Conservation (phyloP, 129 eudicot species). For the Centaurea solstitialis region DNA sequence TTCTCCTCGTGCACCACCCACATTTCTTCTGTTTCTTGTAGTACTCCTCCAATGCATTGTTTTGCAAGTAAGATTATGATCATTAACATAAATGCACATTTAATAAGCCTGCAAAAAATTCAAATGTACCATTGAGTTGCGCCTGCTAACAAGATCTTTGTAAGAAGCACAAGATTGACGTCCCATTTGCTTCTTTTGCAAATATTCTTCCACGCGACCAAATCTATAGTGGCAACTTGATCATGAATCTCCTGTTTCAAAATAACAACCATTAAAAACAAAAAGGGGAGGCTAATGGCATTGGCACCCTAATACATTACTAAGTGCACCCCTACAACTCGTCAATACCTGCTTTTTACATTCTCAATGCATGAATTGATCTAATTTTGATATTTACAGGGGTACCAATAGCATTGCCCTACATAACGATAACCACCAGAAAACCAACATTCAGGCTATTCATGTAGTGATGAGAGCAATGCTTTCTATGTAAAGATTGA, state of each 20-base stretch:
- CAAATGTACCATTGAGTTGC: conserved; percentile 44
- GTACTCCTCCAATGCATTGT: conserved; percentile 77
- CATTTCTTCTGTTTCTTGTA: conserved; percentile 84
- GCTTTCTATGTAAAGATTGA: not conserved
- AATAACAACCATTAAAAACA: conserved; percentile 4
- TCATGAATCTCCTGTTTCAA: conserved; percentile 84
- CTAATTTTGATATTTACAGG: too few species aligned
- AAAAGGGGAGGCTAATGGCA: not conserved
- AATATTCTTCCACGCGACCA: conserved; percentile 59
- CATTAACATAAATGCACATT: conserved; percentile 11
- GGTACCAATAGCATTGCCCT: too few species aligned
- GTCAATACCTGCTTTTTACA: too few species aligned
- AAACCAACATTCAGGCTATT: too few species aligned
- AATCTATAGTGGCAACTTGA: conserved; percentile 75
- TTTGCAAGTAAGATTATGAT: conserved; percentile 37
- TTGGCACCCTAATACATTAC: too few species aligned
- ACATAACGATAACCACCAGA: too few species aligned
- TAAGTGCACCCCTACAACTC: too few species aligned
- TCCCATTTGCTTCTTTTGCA: conserved; percentile 41
- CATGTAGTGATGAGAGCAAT: not conserved
- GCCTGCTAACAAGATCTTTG: conserved; percentile 44
- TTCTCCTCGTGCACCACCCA: conserved; percentile 78
- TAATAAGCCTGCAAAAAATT: not conserved
- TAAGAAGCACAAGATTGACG: conserved; percentile 45
- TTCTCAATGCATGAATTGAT: too few species aligned